A percentile compares a stretch with the other conserved stretches of the same genome.
These are phyloP conservation scores for Hondaea fermentalgiana DNA, from an alignment of 108 stramenopile genomes.

Conservation along the genomic window DNA sequence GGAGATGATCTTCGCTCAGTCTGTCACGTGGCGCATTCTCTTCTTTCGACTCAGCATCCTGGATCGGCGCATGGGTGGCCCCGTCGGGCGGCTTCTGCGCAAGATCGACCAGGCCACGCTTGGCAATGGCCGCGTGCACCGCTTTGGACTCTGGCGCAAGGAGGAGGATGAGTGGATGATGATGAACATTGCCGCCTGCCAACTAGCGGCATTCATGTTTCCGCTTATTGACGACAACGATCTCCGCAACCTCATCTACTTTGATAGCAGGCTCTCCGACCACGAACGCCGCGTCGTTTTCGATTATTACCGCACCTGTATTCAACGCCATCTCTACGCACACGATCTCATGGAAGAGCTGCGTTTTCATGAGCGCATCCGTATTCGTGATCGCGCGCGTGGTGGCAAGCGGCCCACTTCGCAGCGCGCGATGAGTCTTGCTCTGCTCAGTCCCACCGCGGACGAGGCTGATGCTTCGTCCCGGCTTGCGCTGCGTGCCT, in stretches of 20 bases:
- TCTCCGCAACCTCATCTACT: not conserved
- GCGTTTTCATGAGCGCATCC: not conserved
- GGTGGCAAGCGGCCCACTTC: not conserved
- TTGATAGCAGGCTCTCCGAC: not conserved
- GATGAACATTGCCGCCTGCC: constrained; percentile 15
- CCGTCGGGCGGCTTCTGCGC: not conserved
- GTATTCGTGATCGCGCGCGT: not conserved
- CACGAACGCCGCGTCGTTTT: not conserved
- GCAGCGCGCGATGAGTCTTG: not conserved
- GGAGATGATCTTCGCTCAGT: constrained; percentile 24
- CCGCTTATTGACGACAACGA: constrained; percentile 2
- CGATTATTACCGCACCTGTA: not conserved
- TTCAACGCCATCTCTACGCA: constrained; percentile 18
- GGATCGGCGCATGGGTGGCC: not conserved
- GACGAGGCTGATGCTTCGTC: not conserved
- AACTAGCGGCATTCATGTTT: constrained; percentile 7
- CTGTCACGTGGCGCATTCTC: constrained; percentile 18
- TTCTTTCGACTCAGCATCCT: not conserved
- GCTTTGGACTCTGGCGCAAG: not conserved
- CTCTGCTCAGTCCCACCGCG: not conserved
- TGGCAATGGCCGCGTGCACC: not conserved
- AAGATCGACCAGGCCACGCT: not conserved
- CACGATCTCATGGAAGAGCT: not conserved
- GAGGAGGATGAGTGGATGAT: constrained; percentile 33
- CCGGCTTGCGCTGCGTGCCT: not conserved